These are phyloP conservation scores for Claviceps sp. DNA, from an alignment of 2,329 filamentous ascomycete species.

Conservation along the genomic window DNA sequence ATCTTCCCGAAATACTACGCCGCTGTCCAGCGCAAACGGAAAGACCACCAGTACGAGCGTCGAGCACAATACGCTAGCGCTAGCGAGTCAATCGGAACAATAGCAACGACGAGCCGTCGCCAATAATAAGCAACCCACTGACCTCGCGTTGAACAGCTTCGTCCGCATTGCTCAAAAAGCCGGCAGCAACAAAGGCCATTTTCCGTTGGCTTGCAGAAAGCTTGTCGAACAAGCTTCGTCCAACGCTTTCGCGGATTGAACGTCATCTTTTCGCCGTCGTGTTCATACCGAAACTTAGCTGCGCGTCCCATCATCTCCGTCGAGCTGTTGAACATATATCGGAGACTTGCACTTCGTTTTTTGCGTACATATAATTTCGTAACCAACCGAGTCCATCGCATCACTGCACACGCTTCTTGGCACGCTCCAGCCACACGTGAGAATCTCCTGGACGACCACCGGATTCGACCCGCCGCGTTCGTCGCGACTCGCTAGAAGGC, in stretches of 20 bases:
- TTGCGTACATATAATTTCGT: no score
- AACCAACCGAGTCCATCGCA: neutral
- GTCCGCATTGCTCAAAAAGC: constrained; percentile 1
- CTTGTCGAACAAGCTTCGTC: neutral
- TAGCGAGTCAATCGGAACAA: neutral
- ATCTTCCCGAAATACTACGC: neutral
- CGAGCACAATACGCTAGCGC: neutral
- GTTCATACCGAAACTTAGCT: no score
- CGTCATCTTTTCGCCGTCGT: no score
- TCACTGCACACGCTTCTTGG: neutral
- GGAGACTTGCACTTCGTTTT: no score
- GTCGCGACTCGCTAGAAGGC: no score
- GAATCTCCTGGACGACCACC: no score
- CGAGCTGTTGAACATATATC: no score
- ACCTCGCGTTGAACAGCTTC: neutral
- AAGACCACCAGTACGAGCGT: neutral
- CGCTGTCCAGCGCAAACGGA: neutral
- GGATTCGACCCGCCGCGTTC: no score
- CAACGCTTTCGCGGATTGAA: neutral
- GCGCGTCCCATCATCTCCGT: no score
- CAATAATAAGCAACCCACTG: neutral
- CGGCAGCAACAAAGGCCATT: neutral
- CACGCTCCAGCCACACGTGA: constrained; percentile 6
- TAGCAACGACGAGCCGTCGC: neutral
- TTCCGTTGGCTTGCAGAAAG: neutral